phyloP scores from a whole-genome alignment of 805 yeast species.

The Ogataea siamensis region DNA sequence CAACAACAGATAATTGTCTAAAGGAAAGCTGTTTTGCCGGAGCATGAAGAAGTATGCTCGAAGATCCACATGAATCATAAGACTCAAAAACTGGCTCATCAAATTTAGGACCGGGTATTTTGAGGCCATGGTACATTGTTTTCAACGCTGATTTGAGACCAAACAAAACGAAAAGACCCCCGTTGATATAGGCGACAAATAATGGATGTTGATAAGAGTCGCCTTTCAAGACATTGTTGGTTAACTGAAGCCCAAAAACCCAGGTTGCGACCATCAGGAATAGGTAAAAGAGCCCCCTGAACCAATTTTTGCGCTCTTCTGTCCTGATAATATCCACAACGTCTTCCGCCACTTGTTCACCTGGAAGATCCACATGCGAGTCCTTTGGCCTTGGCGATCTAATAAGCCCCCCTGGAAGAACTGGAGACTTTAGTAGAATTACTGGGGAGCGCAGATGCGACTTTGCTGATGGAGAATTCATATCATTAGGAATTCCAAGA shows the following conservation, averaged over 20 bases:
- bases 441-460: constrained; percentile 21
- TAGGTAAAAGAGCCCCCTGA: constrained; percentile 43
- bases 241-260: constrained; percentile 49
- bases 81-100: background rate
- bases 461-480: constrained; percentile 3
- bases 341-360: constrained; percentile 28
- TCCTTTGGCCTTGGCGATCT: constrained; percentile 21
- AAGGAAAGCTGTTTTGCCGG: constrained; percentile 24
- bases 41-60: constrained; percentile 19
- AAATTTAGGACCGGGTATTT: constrained; percentile 4
- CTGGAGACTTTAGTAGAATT: constrained; percentile 21
- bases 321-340: constrained; percentile 33
- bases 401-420: constrained; percentile 13
- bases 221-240: constrained; percentile 47
- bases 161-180: constrained; percentile 45
- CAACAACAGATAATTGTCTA: constrained; percentile 36
- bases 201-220: constrained; percentile 49
- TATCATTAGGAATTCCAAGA: constrained; percentile 2
- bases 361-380: constrained; percentile 13
- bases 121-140: constrained; percentile 1
- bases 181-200: constrained; percentile 46
- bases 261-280: constrained; percentile 44
- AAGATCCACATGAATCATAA: constrained; percentile 5
- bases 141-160: constrained; percentile 38
- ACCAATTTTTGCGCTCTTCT: constrained; percentile 42